These are phyloP conservation scores for Hibiscus syriacus DNA, from an alignment of 345 rosid genomes.

Conservation along the genomic window DNA sequence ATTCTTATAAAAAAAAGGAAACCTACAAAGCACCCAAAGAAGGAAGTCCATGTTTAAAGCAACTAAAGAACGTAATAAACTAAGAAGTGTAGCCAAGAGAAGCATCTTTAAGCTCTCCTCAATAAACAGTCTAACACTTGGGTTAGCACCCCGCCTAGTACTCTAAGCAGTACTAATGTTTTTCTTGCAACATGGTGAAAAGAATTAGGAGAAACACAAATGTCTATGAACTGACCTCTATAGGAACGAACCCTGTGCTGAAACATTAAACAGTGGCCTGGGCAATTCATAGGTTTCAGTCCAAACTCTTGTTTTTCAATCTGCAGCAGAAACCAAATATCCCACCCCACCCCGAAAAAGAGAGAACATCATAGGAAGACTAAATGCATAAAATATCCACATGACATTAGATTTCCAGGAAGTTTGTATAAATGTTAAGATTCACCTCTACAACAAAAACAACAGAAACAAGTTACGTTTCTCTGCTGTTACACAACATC, in stretches of 20 bases:
- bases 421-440: neutral
- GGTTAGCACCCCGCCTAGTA: neutral
- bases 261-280: conserved; percentile 97
- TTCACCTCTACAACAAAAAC: neutral
- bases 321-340: conserved; percentile 32
- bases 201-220: neutral
- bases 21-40: neutral
- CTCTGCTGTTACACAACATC: conserved; percentile 2
- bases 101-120: neutral
- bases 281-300: conserved; percentile 96
- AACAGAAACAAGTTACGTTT: neutral
- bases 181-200: neutral
- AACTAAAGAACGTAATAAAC: neutral
- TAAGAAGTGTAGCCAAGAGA: neutral
- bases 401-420: neutral
- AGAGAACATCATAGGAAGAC: neutral
- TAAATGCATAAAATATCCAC: neutral
- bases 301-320: conserved; percentile 95
- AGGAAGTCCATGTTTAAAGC: neutral
- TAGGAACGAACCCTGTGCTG: conserved; percentile 82
- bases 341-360: neutral
- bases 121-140: neutral
- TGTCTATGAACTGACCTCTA: conserved; percentile 42
- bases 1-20: too few species aligned
- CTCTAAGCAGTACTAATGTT: neutral